phyloP scores from a whole-genome alignment of 139 green algal species.

The Gonium pectorale region DNA sequence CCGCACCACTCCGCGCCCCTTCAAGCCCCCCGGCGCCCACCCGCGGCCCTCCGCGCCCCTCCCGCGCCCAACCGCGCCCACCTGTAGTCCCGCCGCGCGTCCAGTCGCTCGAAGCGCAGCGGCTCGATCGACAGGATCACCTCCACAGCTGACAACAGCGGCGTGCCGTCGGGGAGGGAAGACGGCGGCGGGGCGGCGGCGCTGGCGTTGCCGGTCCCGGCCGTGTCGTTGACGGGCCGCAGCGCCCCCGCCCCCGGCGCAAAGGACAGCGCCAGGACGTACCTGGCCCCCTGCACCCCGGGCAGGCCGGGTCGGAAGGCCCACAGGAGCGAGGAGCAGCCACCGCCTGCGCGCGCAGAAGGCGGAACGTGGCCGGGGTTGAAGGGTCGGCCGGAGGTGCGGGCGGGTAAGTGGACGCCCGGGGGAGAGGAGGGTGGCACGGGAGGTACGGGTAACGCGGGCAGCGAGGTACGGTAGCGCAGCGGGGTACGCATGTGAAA shows the following conservation, averaged over 20 bases:
- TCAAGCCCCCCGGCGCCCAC: no score
- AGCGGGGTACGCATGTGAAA: no score
- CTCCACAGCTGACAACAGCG: constrained; percentile 51
- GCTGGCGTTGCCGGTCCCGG: neutral
- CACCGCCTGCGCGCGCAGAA: constrained; percentile 35
- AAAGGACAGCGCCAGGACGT: constrained; percentile 66
- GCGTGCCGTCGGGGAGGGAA: constrained; percentile 27
- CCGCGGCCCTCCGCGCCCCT: no score
- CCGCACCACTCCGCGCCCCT: no score
- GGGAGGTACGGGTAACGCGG: no score
- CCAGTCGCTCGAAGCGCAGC: neutral
- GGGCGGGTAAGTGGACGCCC: neutral
- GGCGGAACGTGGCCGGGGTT: no score
- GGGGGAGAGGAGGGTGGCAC: neutral
- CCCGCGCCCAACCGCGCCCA: neutral
- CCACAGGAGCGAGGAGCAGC: constrained; percentile 59
- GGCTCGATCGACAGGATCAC: constrained; percentile 56
- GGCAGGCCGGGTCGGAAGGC: constrained; percentile 54
- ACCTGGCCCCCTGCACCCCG: constrained; percentile 57
- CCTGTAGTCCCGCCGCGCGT: constrained; percentile 37
- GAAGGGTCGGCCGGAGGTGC: neutral
- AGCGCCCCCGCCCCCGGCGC: constrained; percentile 47
- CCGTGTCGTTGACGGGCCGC: constrained; percentile 5
- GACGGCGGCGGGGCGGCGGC: neutral
- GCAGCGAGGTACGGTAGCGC: no score